Conservation (phyloP, 208 protist genomes). For the Trypanosoma cruzi region DNA sequence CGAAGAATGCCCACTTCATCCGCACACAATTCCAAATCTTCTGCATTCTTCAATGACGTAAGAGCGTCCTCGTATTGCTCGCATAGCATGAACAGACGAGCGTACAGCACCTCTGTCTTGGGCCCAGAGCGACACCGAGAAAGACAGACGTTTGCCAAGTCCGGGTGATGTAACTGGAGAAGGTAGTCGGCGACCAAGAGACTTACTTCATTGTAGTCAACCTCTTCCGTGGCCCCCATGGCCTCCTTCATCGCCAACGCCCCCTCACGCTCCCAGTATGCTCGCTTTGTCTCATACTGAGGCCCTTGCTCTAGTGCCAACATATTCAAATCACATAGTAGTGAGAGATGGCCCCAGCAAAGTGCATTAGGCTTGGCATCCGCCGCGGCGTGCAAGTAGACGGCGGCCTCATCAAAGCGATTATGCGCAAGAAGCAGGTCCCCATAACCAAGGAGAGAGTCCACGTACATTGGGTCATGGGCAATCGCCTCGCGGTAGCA, state of each 20-base stretch:
- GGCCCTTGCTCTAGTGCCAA: conserved; percentile 52
- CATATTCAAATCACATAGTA: conserved; percentile 69
- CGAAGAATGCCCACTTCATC: conserved; percentile 64
- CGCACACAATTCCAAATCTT: conserved; percentile 7
- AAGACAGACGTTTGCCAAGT: conserved; percentile 78
- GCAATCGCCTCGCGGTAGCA: conserved; percentile 90
- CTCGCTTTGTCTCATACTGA: conserved; percentile 34
- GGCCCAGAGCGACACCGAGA: conserved; percentile 44
- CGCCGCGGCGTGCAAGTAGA: conserved; percentile 84
- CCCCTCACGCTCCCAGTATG: conserved; percentile 62
- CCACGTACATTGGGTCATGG: conserved; percentile 53
- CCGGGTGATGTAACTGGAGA: conserved; percentile 65
- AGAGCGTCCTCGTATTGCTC: conserved; percentile 72
- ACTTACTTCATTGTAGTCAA: conserved; percentile 29
- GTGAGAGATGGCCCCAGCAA: conserved; percentile 64
- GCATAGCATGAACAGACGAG: conserved; percentile 69
- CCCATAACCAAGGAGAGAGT: conserved; percentile 77
- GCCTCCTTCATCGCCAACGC: conserved; percentile 57
- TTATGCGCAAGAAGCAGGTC: conserved; percentile 77
- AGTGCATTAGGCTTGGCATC: conserved; percentile 54
- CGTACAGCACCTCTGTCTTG: conserved; percentile 73
- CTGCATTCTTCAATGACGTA: conserved; percentile 33
- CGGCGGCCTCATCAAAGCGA: conserved; percentile 80
- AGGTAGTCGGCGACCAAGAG: conserved; percentile 50
- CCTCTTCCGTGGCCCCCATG: conserved; percentile 21